Evolutionary conservation across 345 rosid species (phyloP), one percentile per base, ranked within the genome.

Genomic region (Durio zibethinus): DNA sequence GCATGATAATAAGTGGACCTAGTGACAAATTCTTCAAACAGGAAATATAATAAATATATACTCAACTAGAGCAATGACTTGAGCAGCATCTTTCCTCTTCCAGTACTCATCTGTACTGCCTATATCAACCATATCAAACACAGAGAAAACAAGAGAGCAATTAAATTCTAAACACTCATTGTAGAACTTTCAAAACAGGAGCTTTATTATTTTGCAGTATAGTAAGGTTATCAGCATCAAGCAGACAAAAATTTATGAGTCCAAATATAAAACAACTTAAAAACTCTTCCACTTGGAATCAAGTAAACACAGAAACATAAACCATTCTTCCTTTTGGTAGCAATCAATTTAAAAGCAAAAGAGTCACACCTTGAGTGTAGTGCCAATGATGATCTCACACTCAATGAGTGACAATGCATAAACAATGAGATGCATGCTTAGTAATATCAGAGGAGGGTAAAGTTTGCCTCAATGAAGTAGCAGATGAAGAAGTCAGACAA

Each of bases 41-140:
- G 64, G 31, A n/a, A 78, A 77, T n/a, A 77, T 7, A 25, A 45
- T 10, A 48, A 53, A 63, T 25, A 45, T 74, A 16, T 64, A 84
- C 89, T 89, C 83, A 72, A 94, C 98, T 77, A 82, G 90, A 87
- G 98, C 94, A 73, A 94, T 71, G 76, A 91, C 92, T 80, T 86
- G 86, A 77, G 94, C 98, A 1, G 97, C 98, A 78, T 94, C 98
- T 77, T 72, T 80, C 80, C 98, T 90, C 86, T 85, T 88, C 98
- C 98, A 94, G 80, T 88, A 92, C 72, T 94, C 97, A 68, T 89
- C 93, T 3, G 97, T 91, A 77, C 98, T 94, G 63, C 97, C 97
- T 94, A 79, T 76, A 84, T 47, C 73, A 79, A 68, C 53, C 40
- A 21, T 15, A 68, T 66, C 71, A 76, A 38, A 7, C 60, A 56